phyloP scores from a whole-genome alignment of 169 alveolate species.

The Plasmodium ovale region DNA sequence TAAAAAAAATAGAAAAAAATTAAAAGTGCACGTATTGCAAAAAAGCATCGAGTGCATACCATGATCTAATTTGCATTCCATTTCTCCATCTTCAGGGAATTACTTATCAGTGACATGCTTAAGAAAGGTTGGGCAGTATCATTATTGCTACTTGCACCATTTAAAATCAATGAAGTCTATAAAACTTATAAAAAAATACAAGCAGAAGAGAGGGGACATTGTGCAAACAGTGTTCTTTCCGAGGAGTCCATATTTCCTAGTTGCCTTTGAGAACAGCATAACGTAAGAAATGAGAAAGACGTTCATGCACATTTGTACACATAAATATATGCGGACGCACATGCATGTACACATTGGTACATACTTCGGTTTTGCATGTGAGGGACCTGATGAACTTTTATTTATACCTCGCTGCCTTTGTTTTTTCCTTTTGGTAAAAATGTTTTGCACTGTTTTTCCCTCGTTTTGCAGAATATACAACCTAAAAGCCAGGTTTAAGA shows the following conservation, averaged over 20 bases:
- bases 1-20: neutral
- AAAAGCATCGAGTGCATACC: neutral
- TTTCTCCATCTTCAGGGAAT: constrained; percentile 31
- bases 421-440: neutral
- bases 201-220: constrained; percentile 69
- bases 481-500: constrained; percentile 36
- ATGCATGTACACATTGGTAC: neutral
- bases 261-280: constrained; percentile 68
- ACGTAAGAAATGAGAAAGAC: constrained; percentile 34
- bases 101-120: constrained; percentile 74
- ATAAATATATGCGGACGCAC: neutral
- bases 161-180: constrained; percentile 71
- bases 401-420: neutral
- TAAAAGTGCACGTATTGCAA: neutral
- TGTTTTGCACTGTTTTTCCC: neutral
- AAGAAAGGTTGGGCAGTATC: constrained; percentile 65
- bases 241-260: constrained; percentile 43
- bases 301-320: neutral
- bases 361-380: neutral
- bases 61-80: neutral
- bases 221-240: constrained; percentile 72
- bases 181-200: constrained; percentile 68
- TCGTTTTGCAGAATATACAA: constrained; percentile 37
- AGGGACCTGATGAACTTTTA: neutral
- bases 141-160: constrained; percentile 64